A percentile compares a stretch with the other conserved stretches of the same genome.
phyloP scores from a whole-genome alignment of 495 filamentous ascomycete species.

The Xanthoparmelia taractica region DNA sequence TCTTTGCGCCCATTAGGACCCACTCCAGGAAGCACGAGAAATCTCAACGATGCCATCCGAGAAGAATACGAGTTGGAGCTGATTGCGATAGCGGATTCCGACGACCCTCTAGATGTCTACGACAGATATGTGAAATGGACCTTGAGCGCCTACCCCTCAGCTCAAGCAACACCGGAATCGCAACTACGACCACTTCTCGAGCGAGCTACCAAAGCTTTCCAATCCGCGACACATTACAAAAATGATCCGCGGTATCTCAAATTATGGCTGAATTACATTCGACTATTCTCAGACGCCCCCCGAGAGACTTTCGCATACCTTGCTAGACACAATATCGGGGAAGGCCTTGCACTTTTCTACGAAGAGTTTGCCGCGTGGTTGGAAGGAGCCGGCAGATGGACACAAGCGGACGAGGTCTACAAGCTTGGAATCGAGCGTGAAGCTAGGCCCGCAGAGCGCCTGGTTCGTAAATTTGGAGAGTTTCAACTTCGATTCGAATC shows the following conservation, averaged over 20 bases:
- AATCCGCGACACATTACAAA: constrained; percentile 76
- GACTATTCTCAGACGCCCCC: constrained; percentile 83
- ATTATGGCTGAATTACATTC: constrained; percentile 89
- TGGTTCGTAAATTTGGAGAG: constrained; percentile 81
- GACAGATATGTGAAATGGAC: constrained; percentile 97
- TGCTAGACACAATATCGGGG: constrained; percentile 79
- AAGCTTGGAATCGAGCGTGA: constrained; percentile 78
- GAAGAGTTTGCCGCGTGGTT: constrained; percentile 94
- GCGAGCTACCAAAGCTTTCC: constrained; percentile 82
- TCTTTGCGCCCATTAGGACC: constrained; percentile 49
- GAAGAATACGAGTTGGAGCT: constrained; percentile 84
- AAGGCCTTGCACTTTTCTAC: constrained; percentile 86
- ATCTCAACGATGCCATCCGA: constrained; percentile 66
- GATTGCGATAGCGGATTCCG: constrained; percentile 66
- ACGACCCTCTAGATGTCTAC: constrained; percentile 92
- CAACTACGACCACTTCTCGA: constrained; percentile 84
- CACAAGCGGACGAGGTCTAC: constrained; percentile 90
- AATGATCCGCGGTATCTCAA: constrained; percentile 91
- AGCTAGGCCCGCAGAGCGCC: constrained; percentile 70
- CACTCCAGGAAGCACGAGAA: constrained; percentile 60
- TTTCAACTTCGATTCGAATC: constrained; percentile 72
- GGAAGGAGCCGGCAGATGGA: constrained; percentile 77
- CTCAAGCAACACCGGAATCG: constrained; percentile 83
- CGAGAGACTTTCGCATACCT: constrained; percentile 89
- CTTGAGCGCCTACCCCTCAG: constrained; percentile 85